phyloP scores from a whole-genome alignment of 2,329 filamentous ascomycete genomes.

The Cladorrhinum sp. region DNA sequence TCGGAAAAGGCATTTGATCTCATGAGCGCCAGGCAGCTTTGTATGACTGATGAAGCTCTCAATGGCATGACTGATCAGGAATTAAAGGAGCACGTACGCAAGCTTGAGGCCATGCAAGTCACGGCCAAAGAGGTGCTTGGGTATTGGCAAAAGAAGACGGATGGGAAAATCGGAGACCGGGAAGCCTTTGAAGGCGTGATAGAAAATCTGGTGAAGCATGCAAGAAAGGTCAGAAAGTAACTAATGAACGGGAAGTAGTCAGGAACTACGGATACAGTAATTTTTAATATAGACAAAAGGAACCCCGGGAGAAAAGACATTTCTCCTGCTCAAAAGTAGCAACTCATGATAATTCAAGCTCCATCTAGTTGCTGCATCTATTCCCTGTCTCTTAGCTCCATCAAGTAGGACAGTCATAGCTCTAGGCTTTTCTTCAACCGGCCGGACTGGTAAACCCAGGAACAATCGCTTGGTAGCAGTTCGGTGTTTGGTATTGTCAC shows the following conservation, averaged over 20 bases:
- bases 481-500: not conserved
- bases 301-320: not conserved
- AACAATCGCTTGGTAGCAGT: not conserved
- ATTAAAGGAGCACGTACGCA: conserved; percentile 66
- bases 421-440: not conserved
- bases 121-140: conserved; percentile 74
- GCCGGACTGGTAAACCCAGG: not conserved
- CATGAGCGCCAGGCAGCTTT: conserved; percentile 72
- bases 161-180: conserved; percentile 84
- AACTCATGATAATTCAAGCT: too few relatives aligned
- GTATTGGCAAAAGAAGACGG: conserved; percentile 83
- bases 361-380: too few relatives aligned
- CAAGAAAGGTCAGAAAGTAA: conserved; percentile 75
- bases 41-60: conserved; percentile 76
- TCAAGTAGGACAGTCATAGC: not conserved
- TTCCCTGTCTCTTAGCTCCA: too few relatives aligned
- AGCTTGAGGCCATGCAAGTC: conserved; percentile 66
- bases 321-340: too few relatives aligned
- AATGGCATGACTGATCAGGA: conserved; percentile 75
- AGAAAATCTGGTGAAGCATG: conserved; percentile 92
- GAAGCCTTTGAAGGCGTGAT: conserved; percentile 96
- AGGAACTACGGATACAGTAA: not conserved
- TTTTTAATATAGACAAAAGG: not conserved
- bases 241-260: not conserved
- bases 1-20: conserved; percentile 72